phyloP scores from a whole-genome alignment of 305 asterid genomes.

The Fraxinus paxiana region DNA sequence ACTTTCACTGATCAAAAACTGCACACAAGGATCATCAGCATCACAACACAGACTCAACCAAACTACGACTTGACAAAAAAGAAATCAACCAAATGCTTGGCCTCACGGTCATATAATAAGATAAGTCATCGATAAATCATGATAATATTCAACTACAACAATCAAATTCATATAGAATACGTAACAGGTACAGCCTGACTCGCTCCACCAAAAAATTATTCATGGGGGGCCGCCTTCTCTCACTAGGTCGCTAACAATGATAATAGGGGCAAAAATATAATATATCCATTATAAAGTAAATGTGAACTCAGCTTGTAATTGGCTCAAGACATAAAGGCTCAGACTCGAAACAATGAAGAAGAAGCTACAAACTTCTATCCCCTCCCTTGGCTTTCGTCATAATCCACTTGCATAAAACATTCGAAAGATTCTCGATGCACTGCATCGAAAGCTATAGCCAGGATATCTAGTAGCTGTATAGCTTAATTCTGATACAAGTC shows the following conservation, averaged over 20 bases:
- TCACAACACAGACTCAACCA: background rate
- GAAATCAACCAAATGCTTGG: background rate
- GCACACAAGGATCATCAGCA: background rate
- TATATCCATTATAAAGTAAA: background rate
- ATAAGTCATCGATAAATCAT: background rate
- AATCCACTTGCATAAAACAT: background rate
- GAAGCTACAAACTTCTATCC: background rate
- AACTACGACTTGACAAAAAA: background rate
- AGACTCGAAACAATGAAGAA: background rate
- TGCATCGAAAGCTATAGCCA: conserved; percentile 15
- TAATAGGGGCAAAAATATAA: conserved; percentile 7
- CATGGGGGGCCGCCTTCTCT: conserved; percentile 1
- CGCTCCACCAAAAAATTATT: background rate
- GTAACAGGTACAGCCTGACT: background rate
- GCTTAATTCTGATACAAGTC: conserved; percentile 4
- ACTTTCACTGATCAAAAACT: background rate
- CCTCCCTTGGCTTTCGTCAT: conserved; percentile 7
- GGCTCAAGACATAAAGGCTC: background rate
- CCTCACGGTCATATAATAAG: background rate
- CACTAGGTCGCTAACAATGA: background rate
- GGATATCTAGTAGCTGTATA: background rate
- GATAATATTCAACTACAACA: background rate
- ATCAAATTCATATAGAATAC: background rate
- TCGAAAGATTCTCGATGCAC: background rate
- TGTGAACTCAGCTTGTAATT: conserved; percentile 14